Conservation (phyloP, 108 stramenopile species). For the Chaetoceros muelleri region DNA sequence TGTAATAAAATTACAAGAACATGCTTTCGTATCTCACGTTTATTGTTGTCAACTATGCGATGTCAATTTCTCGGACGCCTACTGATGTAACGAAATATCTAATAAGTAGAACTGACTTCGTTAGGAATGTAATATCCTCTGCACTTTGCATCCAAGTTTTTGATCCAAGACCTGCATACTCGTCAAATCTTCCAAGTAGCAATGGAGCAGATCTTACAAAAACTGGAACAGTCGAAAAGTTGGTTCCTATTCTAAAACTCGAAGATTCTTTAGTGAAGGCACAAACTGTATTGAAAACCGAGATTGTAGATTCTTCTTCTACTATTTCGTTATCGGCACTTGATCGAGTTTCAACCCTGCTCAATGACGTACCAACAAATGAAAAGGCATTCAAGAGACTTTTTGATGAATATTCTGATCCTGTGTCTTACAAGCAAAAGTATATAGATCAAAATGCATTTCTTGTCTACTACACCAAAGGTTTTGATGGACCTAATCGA, state of each 20-base stretch:
- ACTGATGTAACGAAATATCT: too few species aligned
- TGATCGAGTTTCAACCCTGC: conserved; percentile 2
- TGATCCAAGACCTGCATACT: conserved; percentile 6
- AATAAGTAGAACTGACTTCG: too few species aligned
- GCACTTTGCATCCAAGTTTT: too few species aligned
- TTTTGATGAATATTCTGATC: conserved; percentile 73
- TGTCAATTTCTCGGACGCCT: too few species aligned
- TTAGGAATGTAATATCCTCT: too few species aligned
- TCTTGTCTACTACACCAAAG: conserved; percentile 78
- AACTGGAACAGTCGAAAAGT: conserved; percentile 42
- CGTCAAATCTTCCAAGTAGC: conserved; percentile 50
- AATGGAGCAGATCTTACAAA: conserved; percentile 45
- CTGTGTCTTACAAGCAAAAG: conserved; percentile 74
- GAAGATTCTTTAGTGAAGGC: conserved; percentile 14
- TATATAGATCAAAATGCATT: conserved; percentile 82
- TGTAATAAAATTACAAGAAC: too few species aligned
- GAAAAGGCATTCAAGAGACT: conserved; percentile 59
- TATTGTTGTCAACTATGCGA: too few species aligned
- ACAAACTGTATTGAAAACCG: conserved; percentile 11
- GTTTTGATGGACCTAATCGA: conserved; percentile 72
- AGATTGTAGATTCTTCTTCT: neutral
- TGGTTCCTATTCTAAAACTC: conserved; percentile 44
- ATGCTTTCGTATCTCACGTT: too few species aligned
- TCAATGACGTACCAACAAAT: conserved; percentile 24
- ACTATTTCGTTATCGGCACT: neutral